A percentile compares a stretch with the other conserved stretches of the same genome.
These are phyloP conservation scores for Suhomyces yuchorum DNA, from an alignment of 1,139 yeast genomes.

Conservation along the genomic window DNA sequence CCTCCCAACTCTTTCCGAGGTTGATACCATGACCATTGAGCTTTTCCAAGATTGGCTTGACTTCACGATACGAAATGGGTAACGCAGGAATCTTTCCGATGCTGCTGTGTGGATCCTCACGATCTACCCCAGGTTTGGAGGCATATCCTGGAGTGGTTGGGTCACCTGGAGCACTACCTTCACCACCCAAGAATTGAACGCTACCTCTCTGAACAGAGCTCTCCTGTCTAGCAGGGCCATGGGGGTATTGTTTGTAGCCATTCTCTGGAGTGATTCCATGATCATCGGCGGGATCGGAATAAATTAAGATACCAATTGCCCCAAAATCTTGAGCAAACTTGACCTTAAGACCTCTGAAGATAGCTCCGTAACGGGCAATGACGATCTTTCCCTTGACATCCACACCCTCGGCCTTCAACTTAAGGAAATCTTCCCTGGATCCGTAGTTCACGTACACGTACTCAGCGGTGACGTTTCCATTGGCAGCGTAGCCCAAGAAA, in stretches of 20 bases:
- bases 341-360: constrained; percentile 49
- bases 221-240: constrained; percentile 52
- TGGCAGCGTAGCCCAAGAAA: constrained; percentile 49
- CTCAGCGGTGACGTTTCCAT: constrained; percentile 49
- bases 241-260: constrained; percentile 47
- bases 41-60: constrained; percentile 44
- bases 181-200: constrained; percentile 71
- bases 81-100: constrained; percentile 51
- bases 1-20: constrained; percentile 36
- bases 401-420: constrained; percentile 35
- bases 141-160: constrained; percentile 88
- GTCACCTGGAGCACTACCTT: constrained; percentile 71
- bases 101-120: constrained; percentile 43
- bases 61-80: constrained; percentile 51
- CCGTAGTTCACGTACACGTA: constrained; percentile 50
- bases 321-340: constrained; percentile 53
- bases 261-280: constrained; percentile 44
- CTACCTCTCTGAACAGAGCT: constrained; percentile 65
- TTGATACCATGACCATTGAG: constrained; percentile 39
- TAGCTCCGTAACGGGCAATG: constrained; percentile 42
- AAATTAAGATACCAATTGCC: constrained; percentile 46
- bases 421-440: constrained; percentile 37
- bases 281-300: constrained; percentile 51
- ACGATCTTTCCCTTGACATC: constrained; percentile 47
- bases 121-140: constrained; percentile 56